Evolutionary conservation across 1,284 basidiomycete genomes (phyloP).

Genomic region (Garcileccinum viscosum): DNA sequence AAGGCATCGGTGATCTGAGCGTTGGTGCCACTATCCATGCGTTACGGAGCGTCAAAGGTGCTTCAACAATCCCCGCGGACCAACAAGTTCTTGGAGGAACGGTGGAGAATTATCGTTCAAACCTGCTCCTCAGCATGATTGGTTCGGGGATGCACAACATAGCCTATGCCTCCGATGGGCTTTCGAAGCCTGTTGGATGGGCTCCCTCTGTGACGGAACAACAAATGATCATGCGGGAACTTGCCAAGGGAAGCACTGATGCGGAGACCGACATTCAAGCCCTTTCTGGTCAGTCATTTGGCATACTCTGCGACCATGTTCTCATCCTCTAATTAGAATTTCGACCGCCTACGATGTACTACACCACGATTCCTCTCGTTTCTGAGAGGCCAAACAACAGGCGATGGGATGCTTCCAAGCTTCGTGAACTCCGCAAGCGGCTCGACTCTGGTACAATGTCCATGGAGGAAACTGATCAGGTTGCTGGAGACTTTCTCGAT

Average conservation of each 20-base stretch:
- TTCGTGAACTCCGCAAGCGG: constrained; percentile 93
- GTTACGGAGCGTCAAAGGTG: constrained; percentile 85
- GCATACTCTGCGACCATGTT: neutral
- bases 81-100: constrained; percentile 89
- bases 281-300: constrained; percentile 71
- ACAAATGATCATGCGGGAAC: constrained; percentile 94
- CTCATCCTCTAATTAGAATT: constrained; percentile 60
- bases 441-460: constrained; percentile 79
- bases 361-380: constrained; percentile 88
- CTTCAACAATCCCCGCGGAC: constrained; percentile 85
- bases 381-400: constrained; percentile 84
- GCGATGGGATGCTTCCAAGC: constrained; percentile 91
- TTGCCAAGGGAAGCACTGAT: constrained; percentile 78
- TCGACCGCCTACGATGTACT: constrained; percentile 90
- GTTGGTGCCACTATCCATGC: constrained; percentile 86
- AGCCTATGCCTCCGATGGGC: constrained; percentile 58
- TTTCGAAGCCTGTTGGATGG: constrained; percentile 66
- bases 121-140: constrained; percentile 89
- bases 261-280: constrained; percentile 84
- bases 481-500: constrained; percentile 89
- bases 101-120: constrained; percentile 93
- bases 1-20: constrained; percentile 80
- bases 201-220: constrained; percentile 82
- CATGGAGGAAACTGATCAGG: constrained; percentile 88
- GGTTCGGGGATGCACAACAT: constrained; percentile 78